Conservation (phyloP, 164 flowering plant species). For the Liriodendron chinense region DNA sequence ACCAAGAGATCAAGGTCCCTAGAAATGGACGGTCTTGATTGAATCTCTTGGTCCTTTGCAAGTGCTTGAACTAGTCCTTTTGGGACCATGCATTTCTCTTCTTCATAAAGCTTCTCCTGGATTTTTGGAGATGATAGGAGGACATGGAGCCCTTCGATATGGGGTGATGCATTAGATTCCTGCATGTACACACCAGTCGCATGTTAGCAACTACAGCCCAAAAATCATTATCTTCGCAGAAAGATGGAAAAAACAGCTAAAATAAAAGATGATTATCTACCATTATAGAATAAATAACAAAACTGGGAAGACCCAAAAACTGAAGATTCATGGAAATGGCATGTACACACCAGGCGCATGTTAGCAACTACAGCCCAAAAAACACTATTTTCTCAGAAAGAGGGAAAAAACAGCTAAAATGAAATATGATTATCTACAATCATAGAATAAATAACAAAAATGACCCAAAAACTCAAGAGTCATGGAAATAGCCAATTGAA, state of each 20-base stretch:
- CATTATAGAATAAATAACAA: too few species aligned
- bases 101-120: slow-evolving; percentile 61
- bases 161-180: neutral
- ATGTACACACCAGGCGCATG: neutral
- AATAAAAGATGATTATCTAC: too few species aligned
- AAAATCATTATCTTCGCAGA: too few species aligned
- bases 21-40: slow-evolving; percentile 19
- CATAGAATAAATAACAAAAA: too few species aligned
- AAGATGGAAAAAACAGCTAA: too few species aligned
- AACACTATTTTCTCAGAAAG: too few species aligned
- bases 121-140: slow-evolving; percentile 37
- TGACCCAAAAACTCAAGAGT: too few species aligned
- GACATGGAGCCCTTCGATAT: slow-evolving; percentile 19
- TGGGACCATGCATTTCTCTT: slow-evolving; percentile 61
- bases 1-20: slow-evolving; percentile 7
- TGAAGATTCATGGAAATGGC: slow-evolving; percentile 14
- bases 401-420: too few species aligned
- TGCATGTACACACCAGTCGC: slow-evolving; percentile 7
- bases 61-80: slow-evolving; percentile 25
- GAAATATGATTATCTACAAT: too few species aligned
- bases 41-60: slow-evolving; percentile 20
- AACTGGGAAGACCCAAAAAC: neutral
- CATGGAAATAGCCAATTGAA: too few species aligned
- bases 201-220: neutral
- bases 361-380: neutral